Evolutionary conservation across 495 filamentous ascomycete genomes (phyloP), one percentile per base, ranked within the genome.

Genomic region (Penicillium samsonianum): DNA sequence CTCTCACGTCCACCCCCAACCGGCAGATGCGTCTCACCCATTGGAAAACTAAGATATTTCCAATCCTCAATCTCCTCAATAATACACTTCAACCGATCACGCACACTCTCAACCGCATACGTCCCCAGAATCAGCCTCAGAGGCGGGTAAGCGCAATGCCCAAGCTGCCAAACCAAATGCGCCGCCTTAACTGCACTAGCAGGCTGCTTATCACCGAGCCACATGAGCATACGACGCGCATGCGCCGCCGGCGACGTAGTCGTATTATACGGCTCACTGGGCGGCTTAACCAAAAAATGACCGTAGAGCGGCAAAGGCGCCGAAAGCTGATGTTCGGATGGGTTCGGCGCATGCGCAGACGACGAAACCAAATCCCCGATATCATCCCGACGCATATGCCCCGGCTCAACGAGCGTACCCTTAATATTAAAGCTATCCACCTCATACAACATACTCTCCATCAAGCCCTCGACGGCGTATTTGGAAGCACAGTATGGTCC

Each of bases 401-500:
- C 93, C 14, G 92, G 93, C 60, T 96, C 91, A 3, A 97, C 91
- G 5, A 97, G 82, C 2, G 94, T 96, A 1, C 89, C 91, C 69
- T 93, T 94, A 65, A 97, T 87, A 62, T 91, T 90, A 70, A 96
- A 95, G 7, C 85, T 81, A 67, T 96, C 92, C 51, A 95, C 84
- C 68, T 98, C 94, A 65, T 97, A 98, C 7, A 96, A 78, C 87
- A 98, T 92, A 30, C 88, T 90, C 75, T 98, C 94, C 59, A 96
- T 90, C 52, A 98, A 75, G 0, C 94, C 94, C 65, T 98, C 94
- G 10, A 96, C 89, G 0, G 94, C 94, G 69, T 96, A 97, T 68
- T 98, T 98, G 1, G 91, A 95, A 0, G 94, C 94, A 70, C 94
- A 96, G 67, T 96, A 98, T 0, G 92, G 93, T 0, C 94, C 92